A percentile compares a stretch with the other conserved stretches of the same genome.
phyloP scores from a whole-genome alignment of 2,329 filamentous ascomycete species.

The Bipolaris victoriae region DNA sequence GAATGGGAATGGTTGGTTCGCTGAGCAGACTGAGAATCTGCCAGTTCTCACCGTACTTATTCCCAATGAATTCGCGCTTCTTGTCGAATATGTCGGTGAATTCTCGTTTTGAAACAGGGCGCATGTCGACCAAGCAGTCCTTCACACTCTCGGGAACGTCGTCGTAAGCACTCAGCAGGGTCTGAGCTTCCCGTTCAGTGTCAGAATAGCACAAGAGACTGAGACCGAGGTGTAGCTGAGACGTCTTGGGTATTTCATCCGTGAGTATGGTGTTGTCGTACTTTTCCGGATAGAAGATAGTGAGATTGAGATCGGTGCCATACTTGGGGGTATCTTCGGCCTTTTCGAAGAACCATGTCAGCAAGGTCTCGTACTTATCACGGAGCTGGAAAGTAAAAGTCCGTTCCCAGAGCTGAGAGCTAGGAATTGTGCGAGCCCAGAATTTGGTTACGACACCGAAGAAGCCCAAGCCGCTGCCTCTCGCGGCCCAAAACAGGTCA shows the following conservation, averaged over 20 bases:
- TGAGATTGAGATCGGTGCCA: slow-evolving; percentile 5
- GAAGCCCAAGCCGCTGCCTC: slow-evolving; percentile 42
- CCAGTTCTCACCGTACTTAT: slow-evolving; percentile 1
- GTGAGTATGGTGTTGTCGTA: not conserved
- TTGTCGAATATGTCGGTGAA: not conserved
- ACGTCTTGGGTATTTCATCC: slow-evolving; percentile 1
- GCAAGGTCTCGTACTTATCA: slow-evolving; percentile 3
- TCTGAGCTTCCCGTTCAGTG: not conserved
- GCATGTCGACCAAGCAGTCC: not conserved
- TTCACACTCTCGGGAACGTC: not conserved
- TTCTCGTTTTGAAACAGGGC: not conserved
- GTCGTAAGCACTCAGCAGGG: slow-evolving; percentile 1
- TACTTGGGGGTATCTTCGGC: slow-evolving; percentile 4
- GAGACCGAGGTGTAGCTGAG: not conserved
- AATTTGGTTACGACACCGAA: slow-evolving; percentile 28
- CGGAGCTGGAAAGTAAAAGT: slow-evolving; percentile 3
- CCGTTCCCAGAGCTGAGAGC: slow-evolving; percentile 1
- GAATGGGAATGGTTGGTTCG: not conserved
- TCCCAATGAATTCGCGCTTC: not conserved
- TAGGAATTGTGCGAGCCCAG: slow-evolving; percentile 22
- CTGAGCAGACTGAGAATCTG: not conserved
- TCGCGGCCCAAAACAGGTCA: slow-evolving; percentile 49
- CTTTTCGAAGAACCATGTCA: slow-evolving; percentile 8
- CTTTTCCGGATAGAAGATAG: slow-evolving; percentile 6
- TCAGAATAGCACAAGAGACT: not conserved